These are phyloP conservation scores for Pythium apleroticum DNA, from an alignment of 352 stramenopile genomes.

Conservation along the genomic window DNA sequence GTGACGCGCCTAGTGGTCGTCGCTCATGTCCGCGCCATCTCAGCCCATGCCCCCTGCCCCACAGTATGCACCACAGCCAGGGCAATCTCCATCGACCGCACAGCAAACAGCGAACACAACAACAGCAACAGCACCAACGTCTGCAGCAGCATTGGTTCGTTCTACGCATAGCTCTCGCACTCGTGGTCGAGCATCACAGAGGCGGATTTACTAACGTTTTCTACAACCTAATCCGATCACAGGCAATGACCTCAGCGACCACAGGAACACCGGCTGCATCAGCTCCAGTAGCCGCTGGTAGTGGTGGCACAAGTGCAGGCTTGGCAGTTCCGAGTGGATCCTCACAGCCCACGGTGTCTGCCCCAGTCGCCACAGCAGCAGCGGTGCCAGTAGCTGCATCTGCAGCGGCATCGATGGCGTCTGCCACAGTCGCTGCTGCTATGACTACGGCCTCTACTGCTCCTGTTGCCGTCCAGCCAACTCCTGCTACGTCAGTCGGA, in stretches of 20 bases:
- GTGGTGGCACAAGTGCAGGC: slow-evolving; percentile 12
- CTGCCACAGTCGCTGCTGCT: neutral
- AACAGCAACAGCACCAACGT: slow-evolving; percentile 4
- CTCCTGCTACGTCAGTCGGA: neutral
- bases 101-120: slow-evolving; percentile 30
- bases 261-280: slow-evolving; percentile 15
- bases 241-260: slow-evolving; percentile 26
- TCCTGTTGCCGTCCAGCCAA: neutral
- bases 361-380: neutral
- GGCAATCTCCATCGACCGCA: slow-evolving; percentile 31
- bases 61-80: slow-evolving; percentile 58
- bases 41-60: slow-evolving; percentile 75
- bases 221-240: neutral
- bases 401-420: neutral
- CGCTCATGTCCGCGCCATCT: slow-evolving; percentile 60
- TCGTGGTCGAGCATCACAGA: no score
- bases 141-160: slow-evolving; percentile 2
- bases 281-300: neutral
- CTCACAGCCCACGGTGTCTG: slow-evolving; percentile 21
- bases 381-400: neutral
- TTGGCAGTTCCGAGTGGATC: slow-evolving; percentile 17
- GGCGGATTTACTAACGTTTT: no score
- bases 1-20: slow-evolving; percentile 3
- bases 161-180: neutral
- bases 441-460: neutral